Evolutionary conservation across 768 basidiomycete species (phyloP).

Genomic region (Agrocybe praecox): DNA sequence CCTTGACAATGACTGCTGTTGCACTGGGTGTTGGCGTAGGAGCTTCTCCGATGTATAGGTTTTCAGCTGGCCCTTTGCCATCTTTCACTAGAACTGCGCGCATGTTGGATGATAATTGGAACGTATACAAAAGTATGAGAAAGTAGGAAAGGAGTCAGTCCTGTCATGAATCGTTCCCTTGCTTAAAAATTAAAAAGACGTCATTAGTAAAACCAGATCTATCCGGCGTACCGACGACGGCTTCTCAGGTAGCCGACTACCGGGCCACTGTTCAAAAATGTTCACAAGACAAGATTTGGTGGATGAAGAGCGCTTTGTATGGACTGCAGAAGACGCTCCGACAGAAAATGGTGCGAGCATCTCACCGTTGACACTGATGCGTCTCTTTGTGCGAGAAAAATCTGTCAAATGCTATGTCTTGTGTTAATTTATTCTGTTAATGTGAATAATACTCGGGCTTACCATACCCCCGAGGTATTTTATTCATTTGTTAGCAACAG

Average conservation of each 20-base stretch:
- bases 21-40: conserved; percentile 59
- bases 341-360: too few relatives aligned
- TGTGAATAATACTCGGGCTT: too few relatives aligned
- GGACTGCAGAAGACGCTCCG: too few relatives aligned
- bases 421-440: too few relatives aligned
- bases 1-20: conserved; percentile 82
- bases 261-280: too few relatives aligned
- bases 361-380: too few relatives aligned
- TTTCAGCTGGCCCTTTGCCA: conserved; percentile 73
- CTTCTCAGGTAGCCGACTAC: not conserved
- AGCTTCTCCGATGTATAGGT: conserved; percentile 75
- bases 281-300: too few relatives aligned
- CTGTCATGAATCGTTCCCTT: not conserved
- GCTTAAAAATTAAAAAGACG: not conserved
- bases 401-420: too few relatives aligned
- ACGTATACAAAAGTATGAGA: not conserved
- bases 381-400: too few relatives aligned
- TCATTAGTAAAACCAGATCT: not conserved
- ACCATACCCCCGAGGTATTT: too few relatives aligned
- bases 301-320: too few relatives aligned
- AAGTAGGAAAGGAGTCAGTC: not conserved
- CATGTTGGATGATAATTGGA: conserved; percentile 44
- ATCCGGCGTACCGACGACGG: not conserved
- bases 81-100: conserved; percentile 79
- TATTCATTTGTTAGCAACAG: too few relatives aligned